phyloP scores from a whole-genome alignment of 1,284 basidiomycete genomes.

The Sporisorium scitamineum region DNA sequence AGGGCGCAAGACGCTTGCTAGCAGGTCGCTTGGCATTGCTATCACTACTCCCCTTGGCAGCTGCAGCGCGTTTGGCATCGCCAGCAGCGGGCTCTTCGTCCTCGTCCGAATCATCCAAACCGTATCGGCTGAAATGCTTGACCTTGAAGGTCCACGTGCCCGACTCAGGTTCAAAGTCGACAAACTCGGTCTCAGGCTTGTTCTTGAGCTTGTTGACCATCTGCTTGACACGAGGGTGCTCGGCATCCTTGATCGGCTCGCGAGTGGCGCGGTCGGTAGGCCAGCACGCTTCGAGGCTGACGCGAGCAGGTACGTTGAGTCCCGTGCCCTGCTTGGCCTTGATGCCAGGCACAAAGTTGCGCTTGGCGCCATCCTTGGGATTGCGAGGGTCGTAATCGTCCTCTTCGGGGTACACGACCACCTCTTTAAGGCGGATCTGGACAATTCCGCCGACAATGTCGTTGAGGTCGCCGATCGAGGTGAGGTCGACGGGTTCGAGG shows the following conservation, averaged over 20 bases:
- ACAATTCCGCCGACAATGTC: constrained; percentile 88
- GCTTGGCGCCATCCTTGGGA: constrained; percentile 61
- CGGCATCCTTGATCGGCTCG: constrained; percentile 86
- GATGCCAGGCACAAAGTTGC: constrained; percentile 69
- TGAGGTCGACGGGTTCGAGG: constrained; percentile 87
- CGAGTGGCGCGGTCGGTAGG: constrained; percentile 90
- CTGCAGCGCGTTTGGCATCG: constrained; percentile 17
- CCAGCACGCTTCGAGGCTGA: constrained; percentile 87
- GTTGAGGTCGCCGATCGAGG: constrained; percentile 81
- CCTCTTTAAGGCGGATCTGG: constrained; percentile 89
- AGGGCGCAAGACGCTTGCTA: constrained; percentile 36
- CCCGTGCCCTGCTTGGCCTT: constrained; percentile 81
- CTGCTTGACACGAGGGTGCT: constrained; percentile 77
- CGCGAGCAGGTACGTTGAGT: constrained; percentile 86
- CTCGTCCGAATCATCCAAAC: constrained; percentile 66
- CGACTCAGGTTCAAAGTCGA: constrained; percentile 80
- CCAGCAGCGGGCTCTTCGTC: constrained; percentile 42
- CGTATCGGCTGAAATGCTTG: constrained; percentile 79
- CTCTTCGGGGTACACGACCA: constrained; percentile 89
- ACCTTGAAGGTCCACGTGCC: constrained; percentile 95
- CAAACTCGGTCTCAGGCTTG: constrained; percentile 87
- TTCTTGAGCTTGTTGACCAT: constrained; percentile 86
- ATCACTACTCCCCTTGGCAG: constrained; percentile 21
- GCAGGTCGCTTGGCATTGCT: constrained; percentile 31
- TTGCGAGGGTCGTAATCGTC: constrained; percentile 63